These are phyloP conservation scores for Omphalotus olearius DNA, from an alignment of 1,284 basidiomycete species.

Conservation along the genomic window DNA sequence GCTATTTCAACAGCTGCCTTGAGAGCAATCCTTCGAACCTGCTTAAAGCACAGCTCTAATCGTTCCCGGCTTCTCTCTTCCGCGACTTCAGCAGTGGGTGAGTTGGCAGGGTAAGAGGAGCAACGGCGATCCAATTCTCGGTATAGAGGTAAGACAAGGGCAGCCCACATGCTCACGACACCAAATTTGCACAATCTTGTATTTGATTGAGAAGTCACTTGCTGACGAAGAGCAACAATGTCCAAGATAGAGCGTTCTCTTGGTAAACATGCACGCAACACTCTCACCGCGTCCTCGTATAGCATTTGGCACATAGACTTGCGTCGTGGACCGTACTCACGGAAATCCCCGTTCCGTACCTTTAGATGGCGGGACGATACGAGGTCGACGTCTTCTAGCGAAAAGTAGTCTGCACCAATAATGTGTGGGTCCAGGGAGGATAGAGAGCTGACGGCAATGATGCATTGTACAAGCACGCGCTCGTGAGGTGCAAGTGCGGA, in stretches of 20 bases:
- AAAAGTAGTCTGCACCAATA: not conserved
- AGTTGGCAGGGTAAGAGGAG: not conserved
- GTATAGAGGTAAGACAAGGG: not conserved
- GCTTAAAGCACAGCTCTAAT: not conserved
- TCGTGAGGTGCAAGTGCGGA: slow-evolving; percentile 2
- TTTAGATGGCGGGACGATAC: not conserved
- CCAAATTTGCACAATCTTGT: not conserved
- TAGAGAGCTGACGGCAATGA: slow-evolving; percentile 5
- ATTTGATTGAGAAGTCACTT: not conserved
- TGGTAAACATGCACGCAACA: not conserved
- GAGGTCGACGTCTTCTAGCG: not conserved
- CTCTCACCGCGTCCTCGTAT: not conserved
- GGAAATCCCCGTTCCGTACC: not conserved
- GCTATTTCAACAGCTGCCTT: slow-evolving; percentile 8
- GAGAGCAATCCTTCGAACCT: not conserved
- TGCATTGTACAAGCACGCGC: slow-evolving; percentile 6
- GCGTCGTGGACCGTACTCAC: not conserved
- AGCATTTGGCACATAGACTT: slow-evolving; percentile 4
- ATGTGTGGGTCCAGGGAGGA: not conserved
- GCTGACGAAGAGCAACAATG: not conserved
- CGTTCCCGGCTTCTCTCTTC: not conserved
- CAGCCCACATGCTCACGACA: not conserved
- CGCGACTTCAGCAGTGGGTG: not conserved
- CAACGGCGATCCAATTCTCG: slow-evolving; percentile 1
- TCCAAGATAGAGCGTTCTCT: slow-evolving; percentile 1